Percentiles rank a stretch among this genome's conserved stretches.
phyloP scores from a whole-genome alignment of 306 rosid species.

The Begonia masoniana region DNA sequence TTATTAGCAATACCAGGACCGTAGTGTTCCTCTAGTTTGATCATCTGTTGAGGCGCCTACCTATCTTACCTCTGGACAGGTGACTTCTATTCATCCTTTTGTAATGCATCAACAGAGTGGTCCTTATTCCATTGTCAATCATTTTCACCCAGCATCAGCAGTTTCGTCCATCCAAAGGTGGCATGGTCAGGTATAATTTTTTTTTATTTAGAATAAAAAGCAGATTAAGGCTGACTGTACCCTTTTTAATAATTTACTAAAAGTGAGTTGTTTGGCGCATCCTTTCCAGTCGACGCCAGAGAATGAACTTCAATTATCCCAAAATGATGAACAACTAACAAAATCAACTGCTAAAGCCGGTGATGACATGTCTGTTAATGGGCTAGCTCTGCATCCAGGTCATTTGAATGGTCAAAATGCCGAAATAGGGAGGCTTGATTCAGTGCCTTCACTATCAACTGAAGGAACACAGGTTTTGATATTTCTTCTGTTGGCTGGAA shows the following conservation, averaged over 20 bases:
- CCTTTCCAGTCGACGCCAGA: constrained; percentile 47
- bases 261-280: constrained; percentile 1
- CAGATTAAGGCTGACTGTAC: too few relatives aligned
- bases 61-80: constrained; percentile 80
- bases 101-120: constrained; percentile 85
- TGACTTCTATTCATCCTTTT: constrained; percentile 73
- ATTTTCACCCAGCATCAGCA: constrained; percentile 58
- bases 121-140: constrained; percentile 63
- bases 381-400: constrained; percentile 49
- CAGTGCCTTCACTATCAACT: constrained; percentile 40
- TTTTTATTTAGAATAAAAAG: too few relatives aligned
- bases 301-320: constrained; percentile 42
- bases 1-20: constrained; percentile 48
- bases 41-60: constrained; percentile 79
- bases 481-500: background rate
- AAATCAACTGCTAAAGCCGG: constrained; percentile 45
- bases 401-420: constrained; percentile 40
- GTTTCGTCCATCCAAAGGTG: constrained; percentile 75
- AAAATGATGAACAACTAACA: constrained; percentile 44
- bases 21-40: constrained; percentile 58
- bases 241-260: too few relatives aligned
- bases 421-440: constrained; percentile 38
- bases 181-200: too few relatives aligned
- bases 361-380: constrained; percentile 65
- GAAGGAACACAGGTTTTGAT: constrained; percentile 59